Evolutionary conservation across 2,329 filamentous ascomycete genomes (phyloP), one percentile per base, ranked within the genome.

Genomic region (Lachnellula occidentalis): DNA sequence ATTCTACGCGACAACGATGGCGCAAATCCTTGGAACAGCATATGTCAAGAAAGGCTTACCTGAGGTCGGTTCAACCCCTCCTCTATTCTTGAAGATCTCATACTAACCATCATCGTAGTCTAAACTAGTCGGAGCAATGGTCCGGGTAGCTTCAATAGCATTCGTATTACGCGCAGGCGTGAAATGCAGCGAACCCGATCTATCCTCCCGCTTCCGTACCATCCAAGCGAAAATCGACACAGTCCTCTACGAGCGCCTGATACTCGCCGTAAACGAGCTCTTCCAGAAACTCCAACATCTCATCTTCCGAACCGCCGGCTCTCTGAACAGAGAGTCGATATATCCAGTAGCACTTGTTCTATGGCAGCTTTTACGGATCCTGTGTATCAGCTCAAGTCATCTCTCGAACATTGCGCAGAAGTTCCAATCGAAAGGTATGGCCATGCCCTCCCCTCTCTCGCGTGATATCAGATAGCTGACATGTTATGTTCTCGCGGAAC

Each of bases 311-410:
- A 58, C 58, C 4, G 58, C 63, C 2, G 63, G 64, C 2, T 61
- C 56, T 27, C 34, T 66, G 17, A 57, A 51, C 3, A 50, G 59
- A 36, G 60, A 62, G 5, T 62, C 64, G 21, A 41, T 61, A 22
- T 62, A 64, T n/a, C 64, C 63, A 4, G 62, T 66, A 2, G 61
- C 62, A 17, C 45, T 66, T 6, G 61, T 64, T 1, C 39, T 66
- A 17, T 66, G 62, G 61, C 59, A 64, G 31, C 53, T 66, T 2
- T 45, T 63, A 12, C 51, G 63, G 5, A 56, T 64, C 7, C 45
- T 64, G 3, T 59, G 58, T 49, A 51, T 63, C 17, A 56, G 57
- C 15, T 54, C 60, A 5, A 59, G 56, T 42, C 58, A 64, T 52
- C 37, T 64, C 9, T 51, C 56, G 4, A 63, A 60, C 47, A 55